Conservation (phyloP, 257 asterid genomes). For the Schizonepeta tenuifolia region DNA sequence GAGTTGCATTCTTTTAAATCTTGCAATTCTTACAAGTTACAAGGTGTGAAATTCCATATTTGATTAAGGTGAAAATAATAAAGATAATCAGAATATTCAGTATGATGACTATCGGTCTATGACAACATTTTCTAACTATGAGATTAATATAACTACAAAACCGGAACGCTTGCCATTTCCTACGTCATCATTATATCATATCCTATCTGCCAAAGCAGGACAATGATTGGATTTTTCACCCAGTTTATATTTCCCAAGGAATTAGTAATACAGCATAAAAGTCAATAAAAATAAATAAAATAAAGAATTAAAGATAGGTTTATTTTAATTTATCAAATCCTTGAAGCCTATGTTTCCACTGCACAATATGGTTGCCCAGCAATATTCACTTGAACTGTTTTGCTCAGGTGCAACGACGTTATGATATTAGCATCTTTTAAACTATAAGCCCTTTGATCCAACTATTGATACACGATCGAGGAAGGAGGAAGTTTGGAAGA, state of each 20-base stretch:
- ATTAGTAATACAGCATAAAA: not conserved
- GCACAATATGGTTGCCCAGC: not conserved
- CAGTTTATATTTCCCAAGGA: not conserved
- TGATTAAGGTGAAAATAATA: not conserved
- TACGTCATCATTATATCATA: not conserved
- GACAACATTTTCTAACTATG: not conserved
- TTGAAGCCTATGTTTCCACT: not conserved
- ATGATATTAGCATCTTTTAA: not conserved
- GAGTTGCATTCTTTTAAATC: not conserved
- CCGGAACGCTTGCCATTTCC: not conserved
- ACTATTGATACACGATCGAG: not conserved
- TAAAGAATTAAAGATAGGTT: not conserved
- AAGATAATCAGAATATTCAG: not conserved
- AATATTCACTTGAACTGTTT: not conserved
- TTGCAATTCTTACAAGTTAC: not conserved
- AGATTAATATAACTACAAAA: not conserved
- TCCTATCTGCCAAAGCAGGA: not conserved
- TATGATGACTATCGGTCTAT: not conserved
- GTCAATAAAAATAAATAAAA: not conserved
- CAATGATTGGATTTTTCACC: not conserved
- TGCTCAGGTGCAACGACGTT: not conserved
- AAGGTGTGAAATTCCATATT: not conserved
- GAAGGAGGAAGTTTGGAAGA: constrained; percentile 5
- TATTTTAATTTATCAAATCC: not conserved
- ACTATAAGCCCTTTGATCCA: not conserved